Evolutionary conservation across 306 rosid genomes (phyloP), one percentile per base, ranked within the genome.

Genomic region (Mucuna pruriens): DNA sequence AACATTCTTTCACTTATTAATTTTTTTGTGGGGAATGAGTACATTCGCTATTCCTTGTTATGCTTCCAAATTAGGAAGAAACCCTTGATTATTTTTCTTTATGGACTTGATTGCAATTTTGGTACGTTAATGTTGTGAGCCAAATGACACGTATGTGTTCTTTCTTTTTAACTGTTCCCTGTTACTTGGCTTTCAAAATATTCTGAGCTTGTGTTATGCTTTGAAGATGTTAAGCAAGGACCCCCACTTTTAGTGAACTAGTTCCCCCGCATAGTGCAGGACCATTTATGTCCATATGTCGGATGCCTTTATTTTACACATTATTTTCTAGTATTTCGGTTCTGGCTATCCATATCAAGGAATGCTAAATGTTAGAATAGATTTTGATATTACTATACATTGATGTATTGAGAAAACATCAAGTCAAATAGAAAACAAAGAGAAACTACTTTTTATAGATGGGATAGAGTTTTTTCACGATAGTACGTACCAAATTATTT

Each of bases 251-350:
- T 51, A 80, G 84, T 83, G 86, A 86, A 75, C 87, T 68, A 80
- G 89, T 82, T 90, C 89, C 86, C 87, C 68, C 40, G 78, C 84
- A 78, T 72, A 75, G 80, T 70, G 75, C 46, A 77, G 86, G 87
- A 72, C 87, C 84, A 87, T 33, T 20, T 81, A 80, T 46, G 36
- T 74, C 71, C 80, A 74, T 23, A 65, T 69, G 79, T 70, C 79
- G 38, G 71, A 86, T 75, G 76, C 84, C 65, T 17, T 75, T 79
- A 29, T 67, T 75, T 77, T 22, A 48, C 48, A 65, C 64, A 36
- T 51, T 82, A 55, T 34, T 65, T 51, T 51, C 11, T 2, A 33
- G n/a, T 8, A 15, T 44, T 57, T 29, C 51, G 54, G 11, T 68
- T 71, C 44, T 20, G 36, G 78, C 64, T 46, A 40, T 78, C 66